A percentile compares a stretch with the other conserved stretches of the same genome.
These are phyloP conservation scores for Pichia sp. DNA, from an alignment of 1,139 yeast genomes.

Conservation along the genomic window DNA sequence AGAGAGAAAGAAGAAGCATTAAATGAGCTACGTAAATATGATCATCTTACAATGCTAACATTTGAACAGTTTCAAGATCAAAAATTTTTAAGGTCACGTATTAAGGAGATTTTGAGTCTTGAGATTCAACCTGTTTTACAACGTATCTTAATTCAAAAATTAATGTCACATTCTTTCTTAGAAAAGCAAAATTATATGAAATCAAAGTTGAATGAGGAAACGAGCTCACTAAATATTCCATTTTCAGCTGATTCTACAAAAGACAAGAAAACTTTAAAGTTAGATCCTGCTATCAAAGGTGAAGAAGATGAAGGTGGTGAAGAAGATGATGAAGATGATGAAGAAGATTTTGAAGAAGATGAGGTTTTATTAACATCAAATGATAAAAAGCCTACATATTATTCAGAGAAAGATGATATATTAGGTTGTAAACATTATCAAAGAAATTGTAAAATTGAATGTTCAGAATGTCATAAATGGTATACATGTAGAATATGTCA, in stretches of 20 bases:
- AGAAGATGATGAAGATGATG: slow-evolving; percentile 22
- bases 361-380: slow-evolving; percentile 37
- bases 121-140: slow-evolving; percentile 46
- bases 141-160: slow-evolving; percentile 56
- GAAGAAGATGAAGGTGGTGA: slow-evolving; percentile 21
- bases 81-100: slow-evolving; percentile 45
- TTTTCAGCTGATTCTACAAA: slow-evolving; percentile 24
- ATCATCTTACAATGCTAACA: slow-evolving; percentile 31
- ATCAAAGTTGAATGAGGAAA: slow-evolving; percentile 37
- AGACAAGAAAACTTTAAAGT: too few relatives aligned
- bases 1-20: slow-evolving; percentile 3
- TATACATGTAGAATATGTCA: slow-evolving; percentile 82
- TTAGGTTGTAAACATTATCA: slow-evolving; percentile 82
- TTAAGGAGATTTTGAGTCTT: slow-evolving; percentile 47
- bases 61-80: slow-evolving; percentile 48
- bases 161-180: slow-evolving; percentile 71
- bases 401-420: slow-evolving; percentile 36
- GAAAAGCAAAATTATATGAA: slow-evolving; percentile 37
- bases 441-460: slow-evolving; percentile 76
- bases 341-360: slow-evolving; percentile 24
- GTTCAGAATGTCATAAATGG: slow-evolving; percentile 70
- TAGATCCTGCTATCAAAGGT: slow-evolving; percentile 14
- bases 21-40: slow-evolving; percentile 18
- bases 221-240: slow-evolving; percentile 17
- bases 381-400: slow-evolving; percentile 48